A percentile compares a stretch with the other conserved stretches of the same genome.
Conservation (phyloP, 2,329 filamentous ascomycete species). For the Lizonia empirigonia region DNA sequence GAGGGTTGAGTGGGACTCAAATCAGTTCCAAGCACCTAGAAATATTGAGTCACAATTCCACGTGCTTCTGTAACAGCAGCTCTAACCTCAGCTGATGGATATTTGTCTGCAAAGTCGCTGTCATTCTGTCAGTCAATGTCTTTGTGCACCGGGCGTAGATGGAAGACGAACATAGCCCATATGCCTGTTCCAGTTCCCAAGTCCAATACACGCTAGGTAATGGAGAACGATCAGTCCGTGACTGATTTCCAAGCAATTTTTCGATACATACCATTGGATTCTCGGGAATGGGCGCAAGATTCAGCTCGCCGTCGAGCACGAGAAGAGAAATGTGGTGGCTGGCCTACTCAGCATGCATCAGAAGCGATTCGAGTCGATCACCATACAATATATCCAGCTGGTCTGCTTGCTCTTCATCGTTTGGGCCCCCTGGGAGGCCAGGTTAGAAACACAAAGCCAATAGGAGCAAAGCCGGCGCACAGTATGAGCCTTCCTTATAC, state of each 20-base stretch:
- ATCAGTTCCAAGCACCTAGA: constrained; percentile 44
- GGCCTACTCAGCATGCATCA: background rate
- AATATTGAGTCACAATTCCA: constrained; percentile 24
- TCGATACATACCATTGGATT: constrained; percentile 28
- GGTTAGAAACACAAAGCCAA: constrained; percentile 7
- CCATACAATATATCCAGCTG: constrained; percentile 48
- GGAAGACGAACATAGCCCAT: constrained; percentile 46
- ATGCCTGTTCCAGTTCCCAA: constrained; percentile 52
- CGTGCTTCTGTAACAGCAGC: no score
- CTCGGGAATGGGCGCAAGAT: constrained; percentile 28
- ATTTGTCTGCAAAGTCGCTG: constrained; percentile 49
- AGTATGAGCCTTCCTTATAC: constrained; percentile 36
- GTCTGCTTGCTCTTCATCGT: constrained; percentile 48
- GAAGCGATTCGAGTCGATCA: background rate
- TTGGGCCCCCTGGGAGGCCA: constrained; percentile 28
- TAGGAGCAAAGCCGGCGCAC: constrained; percentile 4
- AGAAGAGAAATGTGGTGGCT: constrained; percentile 38
- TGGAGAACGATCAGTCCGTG: background rate
- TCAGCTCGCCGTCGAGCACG: constrained; percentile 31
- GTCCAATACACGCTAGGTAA: constrained; percentile 46
- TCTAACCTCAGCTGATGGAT: constrained; percentile 40
- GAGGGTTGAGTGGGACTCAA: constrained; percentile 49
- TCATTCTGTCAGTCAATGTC: constrained; percentile 3
- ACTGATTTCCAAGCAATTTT: no score
- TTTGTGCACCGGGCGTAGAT: background rate